Conservation (phyloP, 805 yeast species). For the Candida oleophila region DNA sequence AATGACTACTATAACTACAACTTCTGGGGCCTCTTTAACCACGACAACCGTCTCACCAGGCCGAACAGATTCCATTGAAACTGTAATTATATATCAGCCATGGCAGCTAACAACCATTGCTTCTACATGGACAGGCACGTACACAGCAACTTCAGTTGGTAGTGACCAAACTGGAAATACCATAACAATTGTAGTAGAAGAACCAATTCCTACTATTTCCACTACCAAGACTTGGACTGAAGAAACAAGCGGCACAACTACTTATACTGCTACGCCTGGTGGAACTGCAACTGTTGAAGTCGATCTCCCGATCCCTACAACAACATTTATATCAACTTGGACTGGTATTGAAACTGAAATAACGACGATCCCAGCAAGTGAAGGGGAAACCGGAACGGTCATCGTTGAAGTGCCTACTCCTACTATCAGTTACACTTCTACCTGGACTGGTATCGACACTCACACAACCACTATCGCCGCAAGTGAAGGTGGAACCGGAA, state of each 20-base stretch:
- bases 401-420: slow-evolving; percentile 5
- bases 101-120: not conserved
- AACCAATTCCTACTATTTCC: not conserved
- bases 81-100: slow-evolving; percentile 5
- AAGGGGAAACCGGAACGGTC: slow-evolving; percentile 5
- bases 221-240: slow-evolving; percentile 16
- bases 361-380: not conserved
- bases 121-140: slow-evolving; percentile 1
- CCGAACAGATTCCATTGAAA: slow-evolving; percentile 6
- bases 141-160: slow-evolving; percentile 7
- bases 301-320: slow-evolving; percentile 4
- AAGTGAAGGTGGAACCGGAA: too few species aligned
- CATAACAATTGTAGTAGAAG: slow-evolving; percentile 5
- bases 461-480: too few species aligned
- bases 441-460: too few species aligned
- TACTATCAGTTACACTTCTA: too few species aligned
- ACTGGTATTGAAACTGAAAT: not conserved
- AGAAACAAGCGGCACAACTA: slow-evolving; percentile 6
- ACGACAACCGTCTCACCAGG: slow-evolving; percentile 4
- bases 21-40: slow-evolving; percentile 10
- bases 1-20: not conserved
- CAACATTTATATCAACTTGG: not conserved
- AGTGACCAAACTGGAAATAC: too few species aligned
- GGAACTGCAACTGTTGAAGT: slow-evolving; percentile 11
- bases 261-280: slow-evolving; percentile 8